Evolutionary conservation across 2,329 filamentous ascomycete species (phyloP).

Genomic region (Lachnellula suecica): DNA sequence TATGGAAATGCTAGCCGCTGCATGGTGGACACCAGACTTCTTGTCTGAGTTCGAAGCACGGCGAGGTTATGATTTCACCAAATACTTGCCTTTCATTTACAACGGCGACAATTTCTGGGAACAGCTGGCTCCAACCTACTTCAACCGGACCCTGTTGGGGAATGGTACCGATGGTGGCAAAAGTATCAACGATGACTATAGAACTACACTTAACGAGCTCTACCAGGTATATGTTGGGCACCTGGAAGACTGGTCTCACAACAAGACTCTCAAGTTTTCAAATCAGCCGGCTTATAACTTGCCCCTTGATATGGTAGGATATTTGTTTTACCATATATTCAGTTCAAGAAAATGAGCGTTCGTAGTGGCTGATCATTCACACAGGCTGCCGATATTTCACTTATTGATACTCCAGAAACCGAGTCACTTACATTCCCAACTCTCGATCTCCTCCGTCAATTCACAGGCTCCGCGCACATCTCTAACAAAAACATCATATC

Average conservation of each 20-base stretch:
- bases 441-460: constrained; percentile 41
- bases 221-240: constrained; percentile 33
- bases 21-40: constrained; percentile 39
- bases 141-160: background rate
- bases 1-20: constrained; percentile 32
- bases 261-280: constrained; percentile 35
- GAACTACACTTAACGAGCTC: background rate
- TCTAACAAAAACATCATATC: constrained; percentile 38
- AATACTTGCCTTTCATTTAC: constrained; percentile 36
- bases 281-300: constrained; percentile 40
- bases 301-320: constrained; percentile 38
- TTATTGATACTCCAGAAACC: constrained; percentile 39
- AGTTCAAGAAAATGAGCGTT: too few relatives aligned
- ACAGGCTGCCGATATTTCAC: constrained; percentile 30
- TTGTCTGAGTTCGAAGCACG: constrained; percentile 30
- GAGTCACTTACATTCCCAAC: constrained; percentile 39
- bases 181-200: constrained; percentile 1
- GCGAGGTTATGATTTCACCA: constrained; percentile 35
- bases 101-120: background rate
- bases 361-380: background rate
- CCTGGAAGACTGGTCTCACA: constrained; percentile 32
- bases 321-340: constrained; percentile 5
- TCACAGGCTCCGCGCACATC: constrained; percentile 37
- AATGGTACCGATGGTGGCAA: background rate
- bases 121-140: background rate